Evolutionary conservation across 176 grass and related monocot species (phyloP).

Genomic region (Oryza australiensis): DNA sequence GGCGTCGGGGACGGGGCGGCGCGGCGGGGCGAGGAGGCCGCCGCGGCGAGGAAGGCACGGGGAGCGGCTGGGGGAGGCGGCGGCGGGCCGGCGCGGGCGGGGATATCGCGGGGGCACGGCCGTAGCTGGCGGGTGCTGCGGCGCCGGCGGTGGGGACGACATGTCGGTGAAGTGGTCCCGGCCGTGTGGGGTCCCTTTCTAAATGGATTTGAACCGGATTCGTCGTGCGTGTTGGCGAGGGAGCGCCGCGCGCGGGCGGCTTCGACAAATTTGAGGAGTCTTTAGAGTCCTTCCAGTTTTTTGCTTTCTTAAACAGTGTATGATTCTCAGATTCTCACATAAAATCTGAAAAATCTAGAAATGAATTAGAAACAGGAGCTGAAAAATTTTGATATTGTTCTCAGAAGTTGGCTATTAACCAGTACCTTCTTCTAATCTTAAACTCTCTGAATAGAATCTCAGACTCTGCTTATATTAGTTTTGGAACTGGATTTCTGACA

Average conservation of each 20-base stretch:
- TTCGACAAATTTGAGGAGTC: background rate
- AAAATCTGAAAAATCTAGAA: too few relatives aligned
- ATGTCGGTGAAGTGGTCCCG: constrained; percentile 28
- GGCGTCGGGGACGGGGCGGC: background rate
- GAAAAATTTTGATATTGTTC: too few relatives aligned
- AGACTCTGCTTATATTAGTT: too few relatives aligned
- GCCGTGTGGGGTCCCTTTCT: constrained; percentile 18
- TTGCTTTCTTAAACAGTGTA: too few relatives aligned
- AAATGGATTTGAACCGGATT: constrained; percentile 33
- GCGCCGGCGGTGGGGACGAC: constrained; percentile 34
- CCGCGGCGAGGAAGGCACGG: constrained; percentile 39
- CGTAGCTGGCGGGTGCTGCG: constrained; percentile 2
- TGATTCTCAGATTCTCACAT: too few relatives aligned
- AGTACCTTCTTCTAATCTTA: too few relatives aligned
- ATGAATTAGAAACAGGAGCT: too few relatives aligned
- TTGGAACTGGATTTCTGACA: too few relatives aligned
- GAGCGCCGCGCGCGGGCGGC: background rate
- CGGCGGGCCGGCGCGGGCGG: constrained; percentile 8
- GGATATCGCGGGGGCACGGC: constrained; percentile 7
- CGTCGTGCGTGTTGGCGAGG: background rate
- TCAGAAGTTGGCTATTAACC: too few relatives aligned
- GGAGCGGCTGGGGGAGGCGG: constrained; percentile 36
- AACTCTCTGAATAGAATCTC: too few relatives aligned
- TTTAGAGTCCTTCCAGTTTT: too few relatives aligned
- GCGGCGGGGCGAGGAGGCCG: constrained; percentile 21